Base-by-base conservation (phyloP, 2,329 filamentous ascomycete genomes). In the Diplodia seriata region DNA sequence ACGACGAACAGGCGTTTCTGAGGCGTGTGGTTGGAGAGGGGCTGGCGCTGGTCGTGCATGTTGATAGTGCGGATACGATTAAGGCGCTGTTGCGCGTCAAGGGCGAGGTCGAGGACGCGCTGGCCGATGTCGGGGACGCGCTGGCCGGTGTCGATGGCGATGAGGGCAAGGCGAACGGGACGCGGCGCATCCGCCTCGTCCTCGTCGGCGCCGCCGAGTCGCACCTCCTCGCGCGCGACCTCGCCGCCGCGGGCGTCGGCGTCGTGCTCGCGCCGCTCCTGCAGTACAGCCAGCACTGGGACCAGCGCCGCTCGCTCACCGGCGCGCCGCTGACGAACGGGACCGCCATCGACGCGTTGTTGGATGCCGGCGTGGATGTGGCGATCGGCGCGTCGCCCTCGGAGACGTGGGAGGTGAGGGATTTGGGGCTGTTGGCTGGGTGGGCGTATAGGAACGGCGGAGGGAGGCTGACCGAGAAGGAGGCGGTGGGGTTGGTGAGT, bases 271-370 rank as follows among this genome's bases (percentile, higher is more conserved):
- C 85, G 0, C 88, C 88, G 1, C 75, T 89, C 14, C 84, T 87
- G 70, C 83, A 86, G 0, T 87, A 85, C 72, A 82, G 83, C 2
- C 76, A 74, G 3, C 76, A 74, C 0, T 91, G 89, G 89, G 87
- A 90, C 70, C 81, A 89, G 76, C 85, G 87, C 0, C 85, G 88
- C 1, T 84, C 86, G 0, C 79, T 91, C 12, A 85, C 87, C 0
- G 89, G 89, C 1, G 88, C 89, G 5, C 89, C 89, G 1, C 81
- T 91, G 0, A 89, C 88, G 0, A 89, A 90, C 71, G 87, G 88
- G 31, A 90, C 89, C 0, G 83, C 84, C 0, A 79, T 89, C 4
- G 87, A 90, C 69, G 76, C 73, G 14, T 81, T 91, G 1, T 71
- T 89, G 0, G 82, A 83, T 8, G 88, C 87, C 0, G 88, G 88